Evolutionary conservation across 139 green algal genomes (phyloP).

Genomic region (Astrephomene gubernaculifera): DNA sequence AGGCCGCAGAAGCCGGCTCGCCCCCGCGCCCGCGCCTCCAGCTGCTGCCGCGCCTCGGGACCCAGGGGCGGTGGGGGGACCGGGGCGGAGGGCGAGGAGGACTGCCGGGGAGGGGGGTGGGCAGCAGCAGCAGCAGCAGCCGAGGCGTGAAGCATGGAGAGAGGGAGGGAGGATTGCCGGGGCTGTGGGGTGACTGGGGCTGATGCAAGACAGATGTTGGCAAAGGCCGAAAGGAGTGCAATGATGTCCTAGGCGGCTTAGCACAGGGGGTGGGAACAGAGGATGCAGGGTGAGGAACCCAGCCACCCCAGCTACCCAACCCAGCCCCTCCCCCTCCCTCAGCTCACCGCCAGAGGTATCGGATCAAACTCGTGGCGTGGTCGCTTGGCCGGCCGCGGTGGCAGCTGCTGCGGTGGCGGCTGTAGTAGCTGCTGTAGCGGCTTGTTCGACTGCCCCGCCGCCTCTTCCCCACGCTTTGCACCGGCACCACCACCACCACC

Average conservation of each 20-base stretch:
- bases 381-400: not conserved
- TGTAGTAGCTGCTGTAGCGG: not conserved
- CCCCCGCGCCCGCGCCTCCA: not conserved
- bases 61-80: not conserved
- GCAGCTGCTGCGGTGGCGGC: not conserved
- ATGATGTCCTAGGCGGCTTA: no score
- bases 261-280: no score
- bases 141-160: not conserved
- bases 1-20: not conserved
- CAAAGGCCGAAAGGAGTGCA: no score
- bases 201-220: no score
- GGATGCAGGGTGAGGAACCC: no score
- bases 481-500: no score
- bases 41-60: not conserved
- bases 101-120: no score
- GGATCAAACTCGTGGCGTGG: slow-evolving; percentile 1
- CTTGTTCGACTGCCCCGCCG: not conserved
- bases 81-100: no score
- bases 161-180: not conserved
- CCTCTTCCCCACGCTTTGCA: no score
- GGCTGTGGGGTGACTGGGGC: no score
- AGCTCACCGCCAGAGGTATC: slow-evolving; percentile 19
- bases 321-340: not conserved
- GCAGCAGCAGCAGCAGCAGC: slow-evolving; percentile 11
- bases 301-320: not conserved